Percentiles rank a stretch among this genome's conserved stretches.
Conservation (phyloP, 2,329 filamentous ascomycete genomes). For the Pseudohalonectria lignicola region DNA sequence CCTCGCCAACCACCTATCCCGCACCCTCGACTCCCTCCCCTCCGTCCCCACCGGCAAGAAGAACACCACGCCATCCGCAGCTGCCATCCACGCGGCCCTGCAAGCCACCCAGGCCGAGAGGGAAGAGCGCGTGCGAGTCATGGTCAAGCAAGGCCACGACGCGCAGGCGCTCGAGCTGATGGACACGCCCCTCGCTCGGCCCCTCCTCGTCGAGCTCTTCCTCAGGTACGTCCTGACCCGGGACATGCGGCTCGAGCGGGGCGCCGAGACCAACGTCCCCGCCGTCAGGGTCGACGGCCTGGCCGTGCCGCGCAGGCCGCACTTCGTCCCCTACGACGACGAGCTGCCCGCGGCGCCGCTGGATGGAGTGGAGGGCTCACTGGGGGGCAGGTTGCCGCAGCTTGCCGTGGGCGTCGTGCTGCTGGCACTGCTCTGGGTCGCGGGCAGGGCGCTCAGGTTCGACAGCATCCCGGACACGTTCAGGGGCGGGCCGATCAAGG, state of each 20-base stretch:
- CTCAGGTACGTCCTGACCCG: neutral
- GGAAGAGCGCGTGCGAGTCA: neutral
- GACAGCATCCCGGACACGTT: neutral
- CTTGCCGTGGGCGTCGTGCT: neutral
- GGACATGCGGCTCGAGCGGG: neutral
- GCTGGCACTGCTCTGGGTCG: neutral
- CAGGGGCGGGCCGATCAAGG: neutral
- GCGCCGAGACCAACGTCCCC: neutral
- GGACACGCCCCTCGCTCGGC: neutral
- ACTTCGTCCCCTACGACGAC: conserved; percentile 5
- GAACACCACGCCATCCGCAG: neutral
- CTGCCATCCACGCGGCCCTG: neutral
- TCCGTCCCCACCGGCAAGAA: neutral
- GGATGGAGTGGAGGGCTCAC: neutral
- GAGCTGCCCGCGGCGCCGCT: conserved; percentile 6
- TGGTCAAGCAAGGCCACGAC: neutral
- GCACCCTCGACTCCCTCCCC: conserved; percentile 1
- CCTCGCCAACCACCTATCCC: conserved; percentile 9
- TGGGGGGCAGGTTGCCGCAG: neutral
- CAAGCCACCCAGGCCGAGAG: neutral
- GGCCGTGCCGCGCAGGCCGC: conserved; percentile 1
- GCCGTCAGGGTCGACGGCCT: neutral
- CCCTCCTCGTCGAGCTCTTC: neutral
- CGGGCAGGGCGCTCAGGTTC: neutral
- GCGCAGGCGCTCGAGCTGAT: neutral